Percentiles rank a stretch among this genome's conserved stretches.
Conservation (phyloP, 331 rosid genomes). For the Pyracantha coccinea region DNA sequence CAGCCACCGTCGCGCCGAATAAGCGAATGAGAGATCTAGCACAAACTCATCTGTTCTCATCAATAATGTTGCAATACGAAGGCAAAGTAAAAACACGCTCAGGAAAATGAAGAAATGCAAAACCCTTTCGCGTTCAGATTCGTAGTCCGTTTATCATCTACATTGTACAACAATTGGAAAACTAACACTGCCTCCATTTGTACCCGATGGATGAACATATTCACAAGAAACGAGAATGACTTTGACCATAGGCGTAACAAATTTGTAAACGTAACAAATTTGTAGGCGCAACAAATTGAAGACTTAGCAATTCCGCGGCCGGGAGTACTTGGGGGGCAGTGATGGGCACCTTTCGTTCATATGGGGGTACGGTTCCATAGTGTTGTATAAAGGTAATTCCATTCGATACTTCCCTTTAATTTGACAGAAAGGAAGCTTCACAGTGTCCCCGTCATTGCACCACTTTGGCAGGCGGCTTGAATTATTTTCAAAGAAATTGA, state of each 20-base stretch:
- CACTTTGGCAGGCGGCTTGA: constrained; percentile 79
- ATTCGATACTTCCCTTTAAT: constrained; percentile 78
- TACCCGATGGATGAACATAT: background rate
- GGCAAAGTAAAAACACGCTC: background rate
- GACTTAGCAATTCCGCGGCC: constrained; percentile 50
- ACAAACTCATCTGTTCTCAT: too few relatives aligned
- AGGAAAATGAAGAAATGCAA: background rate
- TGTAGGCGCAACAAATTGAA: background rate
- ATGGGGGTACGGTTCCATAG: constrained; percentile 60
- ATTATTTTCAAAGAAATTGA: constrained; percentile 75
- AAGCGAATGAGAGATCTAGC: too few relatives aligned
- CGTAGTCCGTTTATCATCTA: background rate
- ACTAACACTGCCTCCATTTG: background rate
- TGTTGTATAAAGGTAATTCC: constrained; percentile 83
- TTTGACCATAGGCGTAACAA: background rate
- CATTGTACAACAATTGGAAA: background rate
- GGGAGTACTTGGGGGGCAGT: constrained; percentile 65
- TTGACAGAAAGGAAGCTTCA: constrained; percentile 89
- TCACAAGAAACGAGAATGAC: background rate
- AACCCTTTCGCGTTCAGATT: background rate
- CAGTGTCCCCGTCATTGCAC: constrained; percentile 78
- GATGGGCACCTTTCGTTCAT: constrained; percentile 97
- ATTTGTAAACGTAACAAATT: background rate
- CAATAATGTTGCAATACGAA: background rate
- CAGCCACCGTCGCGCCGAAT: too few relatives aligned